A percentile compares a stretch with the other conserved stretches of the same genome.
phyloP scores from a whole-genome alignment of 805 yeast genomes.

The Metschnikowia kunwiensis region DNA sequence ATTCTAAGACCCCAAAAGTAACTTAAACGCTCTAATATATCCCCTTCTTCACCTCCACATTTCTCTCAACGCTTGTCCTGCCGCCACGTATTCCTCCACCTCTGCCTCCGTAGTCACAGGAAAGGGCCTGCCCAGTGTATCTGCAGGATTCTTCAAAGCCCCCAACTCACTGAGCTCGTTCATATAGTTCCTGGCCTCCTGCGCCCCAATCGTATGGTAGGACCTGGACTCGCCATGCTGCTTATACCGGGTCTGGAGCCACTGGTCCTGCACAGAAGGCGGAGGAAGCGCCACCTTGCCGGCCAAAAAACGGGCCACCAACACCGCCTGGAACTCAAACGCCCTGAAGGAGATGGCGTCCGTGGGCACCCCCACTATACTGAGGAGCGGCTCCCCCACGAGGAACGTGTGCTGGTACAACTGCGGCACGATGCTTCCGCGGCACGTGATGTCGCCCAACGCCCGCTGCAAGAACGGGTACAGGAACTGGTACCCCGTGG shows the following conservation, averaged over 20 bases:
- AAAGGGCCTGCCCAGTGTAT: constrained; percentile 13
- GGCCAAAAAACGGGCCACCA: constrained; percentile 59
- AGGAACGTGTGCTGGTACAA: constrained; percentile 60
- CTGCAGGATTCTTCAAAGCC: neutral
- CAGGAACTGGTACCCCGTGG: constrained; percentile 71
- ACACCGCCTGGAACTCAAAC: constrained; percentile 61
- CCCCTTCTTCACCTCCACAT: constrained; percentile 9
- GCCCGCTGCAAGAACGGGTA: constrained; percentile 55
- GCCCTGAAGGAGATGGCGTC: constrained; percentile 61
- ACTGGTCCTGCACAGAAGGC: constrained; percentile 42
- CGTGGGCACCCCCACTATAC: constrained; percentile 59
- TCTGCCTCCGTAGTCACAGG: constrained; percentile 14
- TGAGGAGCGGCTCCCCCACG: constrained; percentile 59
- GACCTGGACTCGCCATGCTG: constrained; percentile 39
- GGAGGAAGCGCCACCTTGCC: constrained; percentile 53
- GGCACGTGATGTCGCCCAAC: constrained; percentile 37
- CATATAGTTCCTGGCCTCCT: constrained; percentile 28
- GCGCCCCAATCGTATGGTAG: constrained; percentile 44
- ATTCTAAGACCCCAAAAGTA: too few relatives aligned
- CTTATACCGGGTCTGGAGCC: constrained; percentile 38
- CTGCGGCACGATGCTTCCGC: constrained; percentile 41
- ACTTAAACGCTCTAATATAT: neutral
- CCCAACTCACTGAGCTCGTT: constrained; percentile 23
- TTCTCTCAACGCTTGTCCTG: constrained; percentile 6
- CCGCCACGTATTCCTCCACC: constrained; percentile 9